Evolutionary conservation across 1,139 yeast genomes (phyloP).

Genomic region (Petasospora fabianii): DNA sequence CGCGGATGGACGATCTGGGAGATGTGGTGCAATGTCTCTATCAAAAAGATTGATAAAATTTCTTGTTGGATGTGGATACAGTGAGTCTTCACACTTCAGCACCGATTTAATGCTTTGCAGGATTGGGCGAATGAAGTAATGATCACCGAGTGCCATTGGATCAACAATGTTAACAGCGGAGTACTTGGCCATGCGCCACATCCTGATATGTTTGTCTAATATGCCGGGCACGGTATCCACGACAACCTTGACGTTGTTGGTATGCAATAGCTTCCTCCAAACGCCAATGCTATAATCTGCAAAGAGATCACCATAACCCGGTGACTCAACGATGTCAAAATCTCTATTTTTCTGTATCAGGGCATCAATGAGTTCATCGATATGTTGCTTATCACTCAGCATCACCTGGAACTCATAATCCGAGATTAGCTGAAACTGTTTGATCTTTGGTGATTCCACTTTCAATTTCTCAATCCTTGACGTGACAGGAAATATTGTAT

Average conservation of each 20-base stretch:
- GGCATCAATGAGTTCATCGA: slow-evolving; percentile 9
- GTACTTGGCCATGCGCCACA: slow-evolving; percentile 11
- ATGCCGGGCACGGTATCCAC: slow-evolving; percentile 13
- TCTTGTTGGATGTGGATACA: slow-evolving; percentile 18
- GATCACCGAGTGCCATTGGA: slow-evolving; percentile 18
- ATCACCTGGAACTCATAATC: slow-evolving; percentile 18
- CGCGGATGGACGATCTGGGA: slow-evolving; percentile 8
- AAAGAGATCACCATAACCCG: slow-evolving; percentile 10
- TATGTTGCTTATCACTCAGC: slow-evolving; percentile 5
- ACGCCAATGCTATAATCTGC: slow-evolving; percentile 19
- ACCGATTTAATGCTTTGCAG: slow-evolving; percentile 10
- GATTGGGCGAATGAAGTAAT: slow-evolving; percentile 14
- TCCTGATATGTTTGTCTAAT: slow-evolving; percentile 15
- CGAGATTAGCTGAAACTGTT: slow-evolving; percentile 11
- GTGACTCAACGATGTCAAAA: slow-evolving; percentile 11
- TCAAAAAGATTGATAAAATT: slow-evolving; percentile 10
- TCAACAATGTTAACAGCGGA: slow-evolving; percentile 16
- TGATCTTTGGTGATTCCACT: slow-evolving; percentile 1
- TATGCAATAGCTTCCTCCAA: slow-evolving; percentile 15
- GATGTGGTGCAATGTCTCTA: slow-evolving; percentile 8
- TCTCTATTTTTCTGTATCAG: slow-evolving; percentile 11
- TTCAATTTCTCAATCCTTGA: slow-evolving; percentile 4
- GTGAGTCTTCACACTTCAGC: slow-evolving; percentile 11
- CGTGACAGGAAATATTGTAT: slow-evolving; percentile 16
- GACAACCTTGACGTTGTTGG: slow-evolving; percentile 14